These are phyloP conservation scores for Hyphopichia khmerensis DNA, from an alignment of 1,139 yeast species.

Conservation along the genomic window DNA sequence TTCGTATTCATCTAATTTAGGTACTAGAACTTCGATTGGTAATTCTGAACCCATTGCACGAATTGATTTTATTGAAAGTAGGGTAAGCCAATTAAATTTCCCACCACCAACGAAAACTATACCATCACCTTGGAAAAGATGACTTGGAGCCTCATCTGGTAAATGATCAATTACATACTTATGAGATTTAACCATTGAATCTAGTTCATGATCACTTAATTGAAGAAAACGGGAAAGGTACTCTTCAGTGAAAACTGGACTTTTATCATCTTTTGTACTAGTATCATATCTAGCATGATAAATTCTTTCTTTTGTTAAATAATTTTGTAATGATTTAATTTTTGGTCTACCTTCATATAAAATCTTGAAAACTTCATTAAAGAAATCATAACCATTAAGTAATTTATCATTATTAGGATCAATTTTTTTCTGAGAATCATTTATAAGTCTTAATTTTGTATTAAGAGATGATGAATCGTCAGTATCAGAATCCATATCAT, in stretches of 20 bases:
- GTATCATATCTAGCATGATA: conserved; percentile 52
- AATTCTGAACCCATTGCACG: conserved; percentile 61
- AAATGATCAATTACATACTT: conserved; percentile 47
- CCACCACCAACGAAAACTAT: conserved; percentile 86
- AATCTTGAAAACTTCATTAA: conserved; percentile 32
- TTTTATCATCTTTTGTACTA: conserved; percentile 16
- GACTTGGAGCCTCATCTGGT: conserved; percentile 47
- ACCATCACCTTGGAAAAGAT: conserved; percentile 64
- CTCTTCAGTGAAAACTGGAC: conserved; percentile 37
- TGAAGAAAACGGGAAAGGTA: conserved; percentile 55
- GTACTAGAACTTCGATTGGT: conserved; percentile 79
- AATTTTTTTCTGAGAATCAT: conserved; percentile 8
- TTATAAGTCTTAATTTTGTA: conserved; percentile 13
- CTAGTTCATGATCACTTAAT: conserved; percentile 46
- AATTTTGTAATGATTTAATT: conserved; percentile 30
- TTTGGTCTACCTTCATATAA: conserved; percentile 40
- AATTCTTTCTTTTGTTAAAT: conserved; percentile 38
- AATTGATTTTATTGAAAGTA: conserved; percentile 63
- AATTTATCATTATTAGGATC: conserved; percentile 13
- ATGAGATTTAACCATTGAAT: conserved; percentile 54
- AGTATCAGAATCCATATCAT: background rate
- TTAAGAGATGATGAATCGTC: conserved; percentile 5
- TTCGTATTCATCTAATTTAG: conserved; percentile 69
- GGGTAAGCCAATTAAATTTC: conserved; percentile 67
- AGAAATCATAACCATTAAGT: conserved; percentile 29